Evolutionary conservation across 1,284 basidiomycete genomes (phyloP).

Genomic region (Ustilago vetiveriae): DNA sequence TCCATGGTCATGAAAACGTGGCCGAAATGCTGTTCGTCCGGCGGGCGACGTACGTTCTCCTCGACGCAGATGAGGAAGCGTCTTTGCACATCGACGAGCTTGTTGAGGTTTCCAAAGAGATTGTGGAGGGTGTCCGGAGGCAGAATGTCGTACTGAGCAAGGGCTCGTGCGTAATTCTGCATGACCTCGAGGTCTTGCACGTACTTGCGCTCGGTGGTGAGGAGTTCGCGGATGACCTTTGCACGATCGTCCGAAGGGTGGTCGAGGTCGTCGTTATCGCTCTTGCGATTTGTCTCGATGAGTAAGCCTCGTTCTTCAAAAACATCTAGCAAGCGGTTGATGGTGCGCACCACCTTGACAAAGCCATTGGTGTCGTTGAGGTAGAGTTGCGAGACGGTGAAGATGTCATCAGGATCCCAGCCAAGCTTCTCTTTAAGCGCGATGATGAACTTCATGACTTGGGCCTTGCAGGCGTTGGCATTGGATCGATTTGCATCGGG

Average conservation of each 20-base stretch:
- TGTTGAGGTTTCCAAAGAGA: constrained; percentile 94
- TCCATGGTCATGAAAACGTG: constrained; percentile 77
- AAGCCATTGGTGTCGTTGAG: constrained; percentile 91
- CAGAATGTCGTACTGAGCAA: constrained; percentile 83
- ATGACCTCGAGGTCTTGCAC: constrained; percentile 97
- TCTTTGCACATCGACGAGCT: constrained; percentile 94
- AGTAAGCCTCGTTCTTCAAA: constrained; percentile 79
- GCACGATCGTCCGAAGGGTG: constrained; percentile 73
- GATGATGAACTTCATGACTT: constrained; percentile 72
- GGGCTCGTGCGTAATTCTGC: constrained; percentile 69
- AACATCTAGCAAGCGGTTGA: constrained; percentile 83
- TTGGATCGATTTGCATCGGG: constrained; percentile 72
- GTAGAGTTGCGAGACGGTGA: constrained; percentile 78
- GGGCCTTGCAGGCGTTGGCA: constrained; percentile 77
- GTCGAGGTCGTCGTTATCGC: constrained; percentile 51
- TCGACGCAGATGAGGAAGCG: constrained; percentile 89
- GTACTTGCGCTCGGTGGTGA: constrained; percentile 95
- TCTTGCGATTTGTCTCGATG: constrained; percentile 71
- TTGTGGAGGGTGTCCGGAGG: constrained; percentile 93
- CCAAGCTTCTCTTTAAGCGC: constrained; percentile 71
- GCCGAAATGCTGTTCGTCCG: constrained; percentile 74
- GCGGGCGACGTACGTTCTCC: constrained; percentile 71
- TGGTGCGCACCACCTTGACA: constrained; percentile 91
- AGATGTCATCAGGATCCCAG: constrained; percentile 69
- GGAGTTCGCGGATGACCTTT: constrained; percentile 84